Evolutionary conservation across 306 rosid genomes (phyloP).

Genomic region (Albizia julibrissin): DNA sequence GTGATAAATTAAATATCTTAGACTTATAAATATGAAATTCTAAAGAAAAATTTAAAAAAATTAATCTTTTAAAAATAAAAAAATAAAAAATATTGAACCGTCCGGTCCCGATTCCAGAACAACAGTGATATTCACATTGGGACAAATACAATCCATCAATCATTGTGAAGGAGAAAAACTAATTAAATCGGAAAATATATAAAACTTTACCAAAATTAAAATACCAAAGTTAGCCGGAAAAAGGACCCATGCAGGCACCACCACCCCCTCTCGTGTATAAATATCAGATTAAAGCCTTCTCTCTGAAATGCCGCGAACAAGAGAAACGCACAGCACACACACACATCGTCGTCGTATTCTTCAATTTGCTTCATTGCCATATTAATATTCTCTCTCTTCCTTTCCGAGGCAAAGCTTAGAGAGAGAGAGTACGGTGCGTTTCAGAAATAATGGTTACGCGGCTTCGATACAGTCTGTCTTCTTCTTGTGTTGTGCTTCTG

Average conservation of each 20-base stretch:
- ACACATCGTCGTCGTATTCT: neutral
- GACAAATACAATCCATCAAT: neutral
- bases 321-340: neutral
- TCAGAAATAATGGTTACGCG: slow-evolving; percentile 27
- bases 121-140: no score
- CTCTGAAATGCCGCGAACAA: neutral
- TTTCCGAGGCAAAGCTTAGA: neutral
- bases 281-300: neutral
- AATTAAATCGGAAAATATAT: neutral
- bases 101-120: no score
- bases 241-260: slow-evolving; percentile 4
- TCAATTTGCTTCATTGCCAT: neutral
- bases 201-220: neutral
- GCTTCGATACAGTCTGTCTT: neutral
- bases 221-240: neutral
- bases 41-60: no score
- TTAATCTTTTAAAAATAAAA: no score
- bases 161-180: neutral
- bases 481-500: neutral
- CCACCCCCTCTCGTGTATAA: neutral
- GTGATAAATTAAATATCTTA: no score
- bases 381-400: neutral
- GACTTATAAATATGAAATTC: no score
- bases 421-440: neutral
- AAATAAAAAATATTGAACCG: no score